These are phyloP conservation scores for Scheffersomyces quercinus DNA, from an alignment of 1,139 yeast genomes.

Conservation along the genomic window DNA sequence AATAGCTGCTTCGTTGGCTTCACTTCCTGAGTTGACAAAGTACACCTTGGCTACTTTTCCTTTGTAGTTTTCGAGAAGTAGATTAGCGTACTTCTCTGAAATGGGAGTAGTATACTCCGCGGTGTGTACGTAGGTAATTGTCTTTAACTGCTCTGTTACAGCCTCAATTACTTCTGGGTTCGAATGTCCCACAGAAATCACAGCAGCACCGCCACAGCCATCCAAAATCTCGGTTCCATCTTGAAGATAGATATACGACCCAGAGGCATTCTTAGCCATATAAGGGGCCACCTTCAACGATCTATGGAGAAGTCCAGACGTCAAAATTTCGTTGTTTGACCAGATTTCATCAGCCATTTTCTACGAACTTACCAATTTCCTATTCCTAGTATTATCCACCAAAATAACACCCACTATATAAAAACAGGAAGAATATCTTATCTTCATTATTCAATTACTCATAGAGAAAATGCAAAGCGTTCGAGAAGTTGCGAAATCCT, in stretches of 20 bases:
- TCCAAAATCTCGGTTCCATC: slow-evolving; percentile 20
- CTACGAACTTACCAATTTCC: background rate
- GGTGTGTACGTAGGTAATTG: slow-evolving; percentile 12
- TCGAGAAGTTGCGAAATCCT: too few species aligned
- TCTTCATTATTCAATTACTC: too few species aligned
- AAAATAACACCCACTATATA: too few species aligned
- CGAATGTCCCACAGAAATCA: slow-evolving; percentile 26
- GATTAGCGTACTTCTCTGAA: slow-evolving; percentile 12
- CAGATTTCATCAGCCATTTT: background rate
- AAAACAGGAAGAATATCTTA: too few species aligned
- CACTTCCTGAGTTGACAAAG: slow-evolving; percentile 14
- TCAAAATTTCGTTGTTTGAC: background rate
- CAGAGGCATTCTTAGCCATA: slow-evolving; percentile 10
- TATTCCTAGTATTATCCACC: too few species aligned
- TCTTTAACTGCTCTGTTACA: slow-evolving; percentile 18
- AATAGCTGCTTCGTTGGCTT: slow-evolving; percentile 21
- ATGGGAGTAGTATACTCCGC: slow-evolving; percentile 8
- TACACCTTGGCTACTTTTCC: slow-evolving; percentile 15
- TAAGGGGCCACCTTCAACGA: slow-evolving; percentile 8
- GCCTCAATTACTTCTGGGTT: slow-evolving; percentile 20
- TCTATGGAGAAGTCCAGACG: slow-evolving; percentile 8
- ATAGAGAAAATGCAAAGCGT: too few species aligned
- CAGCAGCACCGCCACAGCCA: slow-evolving; percentile 33
- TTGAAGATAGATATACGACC: slow-evolving; percentile 12
- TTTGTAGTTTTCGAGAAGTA: slow-evolving; percentile 6